Evolutionary conservation across 495 filamentous ascomycete genomes (phyloP).

Genomic region (Viridothelium virens): DNA sequence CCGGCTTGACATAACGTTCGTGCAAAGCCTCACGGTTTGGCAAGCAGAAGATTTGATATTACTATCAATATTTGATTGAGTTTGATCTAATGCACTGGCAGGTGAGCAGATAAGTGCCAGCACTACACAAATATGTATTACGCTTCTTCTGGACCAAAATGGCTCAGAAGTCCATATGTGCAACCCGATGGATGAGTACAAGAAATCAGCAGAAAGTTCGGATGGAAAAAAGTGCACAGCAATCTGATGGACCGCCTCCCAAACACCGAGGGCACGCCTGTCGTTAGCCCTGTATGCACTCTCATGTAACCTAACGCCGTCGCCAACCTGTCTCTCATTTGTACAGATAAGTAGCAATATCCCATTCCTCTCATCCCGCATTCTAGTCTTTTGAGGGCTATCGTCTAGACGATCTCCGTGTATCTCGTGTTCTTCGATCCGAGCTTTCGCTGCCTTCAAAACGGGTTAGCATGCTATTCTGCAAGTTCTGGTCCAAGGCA

Average conservation of each 20-base stretch:
- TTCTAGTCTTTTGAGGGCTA: neutral
- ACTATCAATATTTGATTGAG: neutral
- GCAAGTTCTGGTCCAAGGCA: neutral
- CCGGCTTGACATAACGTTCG: neutral
- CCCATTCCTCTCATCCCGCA: neutral
- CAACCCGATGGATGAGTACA: neutral
- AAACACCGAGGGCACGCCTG: neutral
- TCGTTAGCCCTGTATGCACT: neutral
- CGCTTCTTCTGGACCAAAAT: neutral
- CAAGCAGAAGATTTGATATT: neutral
- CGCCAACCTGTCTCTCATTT: neutral
- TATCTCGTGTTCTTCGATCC: conserved; percentile 32
- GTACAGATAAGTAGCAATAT: neutral
- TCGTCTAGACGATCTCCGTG: conserved; percentile 24
- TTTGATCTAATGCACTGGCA: neutral
- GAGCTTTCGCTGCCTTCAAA: conserved; percentile 35
- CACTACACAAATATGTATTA: neutral
- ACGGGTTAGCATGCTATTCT: neutral
- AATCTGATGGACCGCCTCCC: neutral
- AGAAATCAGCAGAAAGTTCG: neutral
- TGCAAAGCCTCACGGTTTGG: neutral
- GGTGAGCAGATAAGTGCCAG: neutral
- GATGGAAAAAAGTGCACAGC: neutral
- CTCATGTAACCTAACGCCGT: neutral
- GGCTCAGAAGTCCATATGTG: neutral